A percentile compares a stretch with the other conserved stretches of the same genome.
Evolutionary conservation across 2,329 filamentous ascomycete genomes (phyloP).

Genomic region (Nemania abortiva): DNA sequence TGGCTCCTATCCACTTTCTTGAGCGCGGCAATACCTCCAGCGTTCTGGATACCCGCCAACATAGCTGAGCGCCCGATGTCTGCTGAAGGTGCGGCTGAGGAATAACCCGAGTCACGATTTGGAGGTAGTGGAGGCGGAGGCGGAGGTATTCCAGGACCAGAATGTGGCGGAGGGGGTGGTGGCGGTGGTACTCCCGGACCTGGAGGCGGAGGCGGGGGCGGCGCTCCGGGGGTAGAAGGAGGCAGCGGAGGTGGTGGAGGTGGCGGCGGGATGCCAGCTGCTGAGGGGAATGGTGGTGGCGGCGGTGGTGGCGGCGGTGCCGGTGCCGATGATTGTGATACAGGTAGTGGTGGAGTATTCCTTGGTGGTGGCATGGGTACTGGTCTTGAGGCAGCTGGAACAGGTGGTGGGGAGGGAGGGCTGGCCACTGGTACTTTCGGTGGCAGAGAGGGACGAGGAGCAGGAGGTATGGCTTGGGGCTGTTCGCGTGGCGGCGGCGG

Average conservation of each 20-base stretch:
- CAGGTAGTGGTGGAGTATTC: constrained; percentile 60
- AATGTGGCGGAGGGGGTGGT: constrained; percentile 50
- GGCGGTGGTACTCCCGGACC: constrained; percentile 36
- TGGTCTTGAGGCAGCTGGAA: constrained; percentile 61
- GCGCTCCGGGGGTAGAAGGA: constrained; percentile 32
- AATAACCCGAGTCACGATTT: constrained; percentile 69
- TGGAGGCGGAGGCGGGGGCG: constrained; percentile 54
- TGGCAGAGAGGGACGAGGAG: constrained; percentile 57
- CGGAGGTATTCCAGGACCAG: constrained; percentile 51
- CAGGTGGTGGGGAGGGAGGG: constrained; percentile 62
- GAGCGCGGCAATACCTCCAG: constrained; percentile 74
- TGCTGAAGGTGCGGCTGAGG: constrained; percentile 62
- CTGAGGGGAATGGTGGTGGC: constrained; percentile 29
- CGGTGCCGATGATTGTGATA: constrained; percentile 46
- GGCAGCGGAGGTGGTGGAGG: constrained; percentile 39
- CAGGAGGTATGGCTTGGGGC: constrained; percentile 40
- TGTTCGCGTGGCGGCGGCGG: constrained; percentile 71
- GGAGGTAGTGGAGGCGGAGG: constrained; percentile 56
- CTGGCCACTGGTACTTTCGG: constrained; percentile 53
- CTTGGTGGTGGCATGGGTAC: constrained; percentile 64
- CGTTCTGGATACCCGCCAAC: constrained; percentile 78
- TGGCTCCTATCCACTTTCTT: constrained; percentile 80
- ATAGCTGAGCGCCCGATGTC: constrained; percentile 68
- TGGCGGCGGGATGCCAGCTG: constrained; percentile 28
- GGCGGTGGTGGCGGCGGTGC: constrained; percentile 44